Conservation (phyloP, 78 protist species). For the Dictyostelium firmibasis region DNA sequence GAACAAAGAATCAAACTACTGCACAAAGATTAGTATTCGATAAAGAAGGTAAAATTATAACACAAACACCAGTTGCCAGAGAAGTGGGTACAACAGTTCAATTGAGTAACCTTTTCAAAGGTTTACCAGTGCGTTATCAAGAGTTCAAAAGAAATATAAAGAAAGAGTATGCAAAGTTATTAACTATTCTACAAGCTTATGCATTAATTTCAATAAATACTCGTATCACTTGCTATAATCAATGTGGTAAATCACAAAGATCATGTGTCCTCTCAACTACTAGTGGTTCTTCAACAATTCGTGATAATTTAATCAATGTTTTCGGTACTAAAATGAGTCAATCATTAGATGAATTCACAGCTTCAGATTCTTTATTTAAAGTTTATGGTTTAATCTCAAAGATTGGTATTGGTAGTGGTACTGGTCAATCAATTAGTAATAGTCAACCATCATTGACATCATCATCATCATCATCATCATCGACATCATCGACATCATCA, state of each 20-base stretch:
- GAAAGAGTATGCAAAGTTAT: conserved; percentile 67
- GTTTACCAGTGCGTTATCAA: conserved; percentile 90
- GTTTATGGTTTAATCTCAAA: conserved; percentile 76
- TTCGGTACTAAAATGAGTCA: conserved; percentile 80
- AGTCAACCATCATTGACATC: neutral
- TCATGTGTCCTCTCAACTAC: conserved; percentile 11
- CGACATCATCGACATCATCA: neutral
- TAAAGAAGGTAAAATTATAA: conserved; percentile 21
- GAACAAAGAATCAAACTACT: neutral
- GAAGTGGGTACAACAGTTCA: conserved; percentile 92
- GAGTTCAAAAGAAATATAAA: conserved; percentile 80
- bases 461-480: neutral
- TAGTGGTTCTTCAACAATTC: neutral
- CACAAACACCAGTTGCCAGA: conserved; percentile 41
- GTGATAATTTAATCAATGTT: conserved; percentile 61
- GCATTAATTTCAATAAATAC: conserved; percentile 67
- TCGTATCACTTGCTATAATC: conserved; percentile 14
- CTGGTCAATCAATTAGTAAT: conserved; percentile 26
- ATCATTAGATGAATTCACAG: conserved; percentile 3
- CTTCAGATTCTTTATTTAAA: neutral
- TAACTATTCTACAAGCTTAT: conserved; percentile 82
- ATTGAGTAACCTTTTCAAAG: conserved; percentile 53
- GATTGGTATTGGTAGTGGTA: conserved; percentile 14
- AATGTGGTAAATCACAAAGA: conserved; percentile 11
- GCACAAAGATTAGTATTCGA: conserved; percentile 54